Base-by-base conservation (phyloP, 2,329 filamentous ascomycete genomes). In the Colletotrichum theobromicola region DNA sequence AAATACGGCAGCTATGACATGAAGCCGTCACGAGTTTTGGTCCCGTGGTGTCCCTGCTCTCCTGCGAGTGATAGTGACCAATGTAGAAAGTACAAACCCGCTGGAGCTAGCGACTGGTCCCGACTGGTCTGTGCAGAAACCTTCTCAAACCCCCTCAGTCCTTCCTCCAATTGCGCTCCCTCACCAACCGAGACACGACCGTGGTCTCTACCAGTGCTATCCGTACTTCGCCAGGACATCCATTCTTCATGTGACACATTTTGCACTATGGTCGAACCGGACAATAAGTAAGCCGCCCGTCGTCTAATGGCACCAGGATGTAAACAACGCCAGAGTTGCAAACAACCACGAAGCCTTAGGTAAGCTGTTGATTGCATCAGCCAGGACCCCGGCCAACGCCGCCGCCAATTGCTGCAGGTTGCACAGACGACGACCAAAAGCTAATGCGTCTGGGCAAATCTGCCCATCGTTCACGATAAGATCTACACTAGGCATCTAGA, bases 111-210 rank as follows among this genome's bases (percentile, higher is more conserved):
- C 68, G 65, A 5, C 58, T 77, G 76, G 75, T 50, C 67, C 70
- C 68, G 65, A 5, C 58, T 77, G 76, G 75, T 50, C 67, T 70
- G 65, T 80, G 78, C 77, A 79, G 80, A 88, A 89, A 89, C 84
- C 82, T 87, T 86, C 87, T 89, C 87, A 89, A 89, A 89, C 76
- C 77, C 83, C 83, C 87, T 87, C 87, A 87, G 42, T 26, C 72
- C 78, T 75, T 62, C 28, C n/a, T 28, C 24, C 46, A 30, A 21
- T 42, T n/a, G 18, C 28, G 70, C 69, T 62, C 61, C 76, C 76
- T 76, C 62, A 46, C 42, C 35, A 67, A 28, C 24, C 60, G 30
- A 68, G 70, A 72, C 32, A 46, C 26, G 2, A 13, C 21, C 18
- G 21, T 34, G 58, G 15, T n/a, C 37, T 13, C 58, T 26, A 62